phyloP scores from a whole-genome alignment of 208 protist species.

The Blastocrithidia nonstop region DNA sequence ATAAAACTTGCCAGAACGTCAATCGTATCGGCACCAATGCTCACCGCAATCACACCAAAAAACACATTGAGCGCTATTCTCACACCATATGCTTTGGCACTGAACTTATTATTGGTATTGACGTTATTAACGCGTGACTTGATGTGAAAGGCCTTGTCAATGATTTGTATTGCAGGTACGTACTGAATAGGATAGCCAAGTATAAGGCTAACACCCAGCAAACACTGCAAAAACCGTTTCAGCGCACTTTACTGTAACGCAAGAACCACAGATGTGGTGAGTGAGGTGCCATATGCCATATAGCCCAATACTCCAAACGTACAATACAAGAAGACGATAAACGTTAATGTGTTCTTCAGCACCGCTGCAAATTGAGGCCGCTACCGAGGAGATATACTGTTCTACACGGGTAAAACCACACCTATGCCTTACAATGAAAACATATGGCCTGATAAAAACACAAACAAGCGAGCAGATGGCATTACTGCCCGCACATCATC shows the following conservation, averaged over 20 bases:
- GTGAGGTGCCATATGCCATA: constrained; percentile 39
- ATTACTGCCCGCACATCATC: constrained; percentile 11
- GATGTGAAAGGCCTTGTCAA: constrained; percentile 47
- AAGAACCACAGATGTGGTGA: constrained; percentile 54
- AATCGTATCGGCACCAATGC: constrained; percentile 54
- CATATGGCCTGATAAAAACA: constrained; percentile 68
- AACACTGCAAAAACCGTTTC: constrained; percentile 27
- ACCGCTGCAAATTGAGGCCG: constrained; percentile 17
- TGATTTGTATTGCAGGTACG: constrained; percentile 67
- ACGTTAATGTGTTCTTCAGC: constrained; percentile 33
- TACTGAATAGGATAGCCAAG: constrained; percentile 70
- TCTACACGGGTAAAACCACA: constrained; percentile 60
- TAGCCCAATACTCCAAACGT: constrained; percentile 56
- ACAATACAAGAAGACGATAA: constrained; percentile 43
- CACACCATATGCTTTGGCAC: constrained; percentile 17
- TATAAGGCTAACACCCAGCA: constrained; percentile 50
- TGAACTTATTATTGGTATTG: constrained; percentile 9
- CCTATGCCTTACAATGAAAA: constrained; percentile 69
- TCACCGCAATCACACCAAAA: constrained; percentile 27
- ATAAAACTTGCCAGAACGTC: constrained; percentile 68
- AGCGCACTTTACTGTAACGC: constrained; percentile 26
- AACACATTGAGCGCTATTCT: constrained; percentile 28
- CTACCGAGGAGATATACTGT: constrained; percentile 37
- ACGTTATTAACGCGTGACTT: no score
- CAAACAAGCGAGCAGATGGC: constrained; percentile 22